Evolutionary conservation across 306 rosid species (phyloP), one percentile per base, ranked within the genome.

Genomic region (Argentina anserina): DNA sequence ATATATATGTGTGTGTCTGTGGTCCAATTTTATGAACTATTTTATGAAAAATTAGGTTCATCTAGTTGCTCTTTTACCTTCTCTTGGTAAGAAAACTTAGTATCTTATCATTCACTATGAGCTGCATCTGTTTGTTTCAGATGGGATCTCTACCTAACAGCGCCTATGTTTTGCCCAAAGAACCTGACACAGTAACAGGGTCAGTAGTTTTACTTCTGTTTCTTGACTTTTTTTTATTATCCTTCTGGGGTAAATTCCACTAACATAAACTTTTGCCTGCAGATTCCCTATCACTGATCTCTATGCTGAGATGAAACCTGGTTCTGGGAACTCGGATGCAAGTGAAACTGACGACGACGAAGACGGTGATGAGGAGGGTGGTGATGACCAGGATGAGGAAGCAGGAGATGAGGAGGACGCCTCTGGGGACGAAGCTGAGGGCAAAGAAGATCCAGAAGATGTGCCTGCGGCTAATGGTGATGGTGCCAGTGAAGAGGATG

Each of bases 311-410:
- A 72, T 70, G 66, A 77, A 41, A 61, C 77, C 83, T 69, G 78
- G 64, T 67, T 68, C 66, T 9, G 81, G 77, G 78, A 91, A 87
- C 86, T 82, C 78, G 75, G 83, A 82, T 49, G 80, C 65, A 69
- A 76, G 83, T 70, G 91, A 83, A 67, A 80, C 87, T 8, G 92
- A 86, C 53, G 89, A 87, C 6, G 90, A 83, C 0, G 87, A 88
- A 0, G 85, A 83, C 0, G 87, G 69, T 0, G 88, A 84, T 0
- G 86, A 75, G 0, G 78, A 55, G 1, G 77, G 43, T 3, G 79
- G 50, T 6, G 87, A 49, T 42, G 84, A 55, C 23, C 78, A 81
- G 12, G 88, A 84, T 14, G 92, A 84, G 18, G 86, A 74, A 6
- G 89, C 76, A 10, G 89, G 76, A 2, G 87, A 81, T 0, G 89